Evolutionary conservation across 1,284 basidiomycete genomes (phyloP).

Genomic region (Puccinia novopanici): DNA sequence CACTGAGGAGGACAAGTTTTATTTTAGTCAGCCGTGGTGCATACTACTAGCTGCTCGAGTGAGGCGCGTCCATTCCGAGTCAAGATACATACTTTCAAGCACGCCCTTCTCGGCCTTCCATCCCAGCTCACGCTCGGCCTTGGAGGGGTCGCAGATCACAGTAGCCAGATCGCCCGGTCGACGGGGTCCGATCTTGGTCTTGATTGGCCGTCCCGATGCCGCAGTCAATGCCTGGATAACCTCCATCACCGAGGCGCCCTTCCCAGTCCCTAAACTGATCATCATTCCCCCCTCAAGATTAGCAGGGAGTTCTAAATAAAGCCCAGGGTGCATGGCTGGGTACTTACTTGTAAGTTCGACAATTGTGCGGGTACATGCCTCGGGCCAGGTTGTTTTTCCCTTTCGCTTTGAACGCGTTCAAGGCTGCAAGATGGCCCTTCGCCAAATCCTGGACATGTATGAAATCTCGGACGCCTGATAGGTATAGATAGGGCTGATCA

Average conservation of each 20-base stretch:
- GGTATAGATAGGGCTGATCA: background rate
- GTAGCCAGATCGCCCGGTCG: slow-evolving; percentile 52
- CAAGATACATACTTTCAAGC: slow-evolving; percentile 19
- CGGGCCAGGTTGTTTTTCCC: background rate
- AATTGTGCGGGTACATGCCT: slow-evolving; percentile 15
- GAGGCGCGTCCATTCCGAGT: background rate
- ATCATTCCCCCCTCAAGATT: background rate
- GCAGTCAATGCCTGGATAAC: slow-evolving; percentile 51
- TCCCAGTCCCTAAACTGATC: slow-evolving; percentile 52
- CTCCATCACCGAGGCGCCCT: slow-evolving; percentile 52
- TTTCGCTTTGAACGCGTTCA: slow-evolving; percentile 34
- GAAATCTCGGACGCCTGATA: slow-evolving; percentile 53
- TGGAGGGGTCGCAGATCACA: slow-evolving; percentile 51
- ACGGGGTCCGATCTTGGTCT: slow-evolving; percentile 50
- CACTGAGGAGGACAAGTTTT: background rate
- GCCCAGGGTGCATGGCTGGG: background rate
- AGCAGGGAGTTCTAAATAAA: background rate
- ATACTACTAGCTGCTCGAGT: background rate
- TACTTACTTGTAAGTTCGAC: slow-evolving; percentile 44
- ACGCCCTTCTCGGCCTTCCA: slow-evolving; percentile 51
- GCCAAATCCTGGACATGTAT: slow-evolving; percentile 55
- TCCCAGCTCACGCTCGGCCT: slow-evolving; percentile 52
- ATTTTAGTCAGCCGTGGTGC: background rate
- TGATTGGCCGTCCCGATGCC: slow-evolving; percentile 51
- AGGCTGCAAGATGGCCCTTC: slow-evolving; percentile 54